phyloP scores from a whole-genome alignment of 2,329 filamentous ascomycete species.

The Phaeophleospora eucalypticola region DNA sequence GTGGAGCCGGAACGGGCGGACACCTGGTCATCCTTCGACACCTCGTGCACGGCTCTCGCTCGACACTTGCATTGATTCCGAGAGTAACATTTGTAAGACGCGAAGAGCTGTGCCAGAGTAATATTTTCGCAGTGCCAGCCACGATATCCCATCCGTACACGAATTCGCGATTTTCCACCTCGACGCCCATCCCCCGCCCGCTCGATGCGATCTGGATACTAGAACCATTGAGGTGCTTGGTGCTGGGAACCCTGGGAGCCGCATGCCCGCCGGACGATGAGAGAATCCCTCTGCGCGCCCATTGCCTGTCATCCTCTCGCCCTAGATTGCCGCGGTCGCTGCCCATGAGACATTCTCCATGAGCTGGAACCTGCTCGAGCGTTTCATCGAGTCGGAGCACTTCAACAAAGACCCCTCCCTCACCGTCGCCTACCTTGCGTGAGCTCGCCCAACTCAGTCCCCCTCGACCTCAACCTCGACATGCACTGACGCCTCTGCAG shows the following conservation, averaged over 20 bases:
- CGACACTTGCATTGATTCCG: background rate
- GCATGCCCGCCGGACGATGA: constrained; percentile 4
- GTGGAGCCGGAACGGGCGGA: background rate
- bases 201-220: too few species aligned
- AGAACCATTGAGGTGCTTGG: too few species aligned
- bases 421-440: constrained; percentile 85
- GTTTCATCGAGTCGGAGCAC: constrained; percentile 89
- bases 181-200: too few species aligned
- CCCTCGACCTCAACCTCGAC: background rate
- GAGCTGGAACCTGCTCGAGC: constrained; percentile 79
- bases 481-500: constrained; percentile 44
- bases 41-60: background rate
- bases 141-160: too few species aligned
- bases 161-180: too few species aligned
- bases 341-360: constrained; percentile 34
- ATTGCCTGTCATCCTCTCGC: too few species aligned
- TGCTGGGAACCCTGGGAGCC: too few species aligned
- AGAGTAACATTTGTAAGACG: background rate
- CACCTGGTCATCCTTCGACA: background rate
- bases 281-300: constrained; percentile 1
- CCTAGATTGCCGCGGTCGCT: background rate
- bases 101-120: background rate
- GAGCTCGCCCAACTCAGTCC: constrained; percentile 40
- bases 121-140: too few species aligned
- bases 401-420: constrained; percentile 89